These are phyloP conservation scores for Paratrimastix pyriformis DNA, from an alignment of 78 protist genomes.

Conservation along the genomic window DNA sequence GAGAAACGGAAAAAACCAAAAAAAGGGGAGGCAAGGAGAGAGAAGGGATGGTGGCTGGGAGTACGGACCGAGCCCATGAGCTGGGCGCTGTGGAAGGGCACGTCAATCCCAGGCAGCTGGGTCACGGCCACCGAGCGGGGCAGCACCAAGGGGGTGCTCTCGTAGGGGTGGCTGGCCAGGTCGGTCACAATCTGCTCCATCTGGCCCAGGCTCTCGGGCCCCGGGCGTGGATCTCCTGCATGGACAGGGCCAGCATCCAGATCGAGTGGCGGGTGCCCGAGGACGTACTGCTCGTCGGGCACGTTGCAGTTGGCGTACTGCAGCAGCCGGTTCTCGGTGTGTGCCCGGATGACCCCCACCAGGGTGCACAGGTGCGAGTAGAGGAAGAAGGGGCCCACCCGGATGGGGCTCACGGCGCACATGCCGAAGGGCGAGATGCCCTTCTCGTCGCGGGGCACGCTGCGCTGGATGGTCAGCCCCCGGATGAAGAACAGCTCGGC, in stretches of 20 bases:
- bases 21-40: too few species aligned
- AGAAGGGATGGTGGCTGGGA: too few species aligned
- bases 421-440: constrained; percentile 43
- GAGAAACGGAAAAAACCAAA: too few species aligned
- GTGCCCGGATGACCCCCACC: neutral
- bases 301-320: constrained; percentile 59
- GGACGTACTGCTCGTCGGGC: constrained; percentile 44
- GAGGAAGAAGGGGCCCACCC: constrained; percentile 11
- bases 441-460: constrained; percentile 30
- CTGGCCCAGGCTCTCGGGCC: neutral
- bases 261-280: constrained; percentile 40
- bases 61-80: constrained; percentile 33
- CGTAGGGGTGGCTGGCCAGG: neutral
- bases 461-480: constrained; percentile 51
- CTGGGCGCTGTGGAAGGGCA: constrained; percentile 55
- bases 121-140: constrained; percentile 39
- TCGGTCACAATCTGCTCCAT: neutral
- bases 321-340: constrained; percentile 6
- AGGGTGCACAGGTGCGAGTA: neutral
- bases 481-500: constrained; percentile 41
- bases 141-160: neutral
- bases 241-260: neutral
- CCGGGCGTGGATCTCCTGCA: too few species aligned
- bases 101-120: constrained; percentile 64
- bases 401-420: constrained; percentile 48